Conservation (phyloP, 306 rosid species). For the Castanospermum australe region DNA sequence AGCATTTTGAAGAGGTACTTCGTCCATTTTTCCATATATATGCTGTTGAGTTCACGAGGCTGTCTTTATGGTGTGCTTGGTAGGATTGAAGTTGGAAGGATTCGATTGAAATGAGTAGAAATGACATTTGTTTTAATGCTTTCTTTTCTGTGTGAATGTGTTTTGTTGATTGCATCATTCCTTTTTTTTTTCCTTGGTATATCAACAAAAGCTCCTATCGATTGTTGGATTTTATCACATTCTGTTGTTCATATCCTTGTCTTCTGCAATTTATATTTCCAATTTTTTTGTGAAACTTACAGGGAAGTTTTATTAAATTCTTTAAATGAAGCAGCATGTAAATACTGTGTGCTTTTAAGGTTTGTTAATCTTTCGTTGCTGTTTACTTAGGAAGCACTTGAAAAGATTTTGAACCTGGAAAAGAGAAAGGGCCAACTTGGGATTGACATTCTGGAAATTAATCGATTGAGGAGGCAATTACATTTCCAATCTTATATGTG, state of each 20-base stretch:
- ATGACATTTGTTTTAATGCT: neutral
- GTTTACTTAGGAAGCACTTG: constrained; percentile 63
- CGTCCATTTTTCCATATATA: neutral
- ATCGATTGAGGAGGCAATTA: constrained; percentile 74
- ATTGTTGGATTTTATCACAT: neutral
- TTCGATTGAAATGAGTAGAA: neutral
- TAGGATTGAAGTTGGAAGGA: neutral
- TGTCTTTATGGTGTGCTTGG: neutral
- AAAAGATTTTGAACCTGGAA: constrained; percentile 56
- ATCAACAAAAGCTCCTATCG: no score
- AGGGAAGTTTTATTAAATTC: constrained; percentile 14
- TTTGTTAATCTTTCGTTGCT: constrained; percentile 5
- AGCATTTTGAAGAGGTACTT: neutral
- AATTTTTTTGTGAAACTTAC: constrained; percentile 43
- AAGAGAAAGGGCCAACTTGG: constrained; percentile 56
- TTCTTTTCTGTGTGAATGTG: neutral
- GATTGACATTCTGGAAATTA: constrained; percentile 84
- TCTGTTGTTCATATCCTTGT: neutral
- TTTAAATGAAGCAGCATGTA: constrained; percentile 10
- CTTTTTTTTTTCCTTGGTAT: no score
- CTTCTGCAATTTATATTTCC: neutral
- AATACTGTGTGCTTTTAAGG: constrained; percentile 12
- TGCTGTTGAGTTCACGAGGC: neutral
- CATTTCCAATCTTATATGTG: constrained; percentile 83
- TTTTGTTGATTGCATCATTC: neutral